Base-by-base conservation (phyloP, 768 basidiomycete genomes). In the Mycena amicta region DNA sequence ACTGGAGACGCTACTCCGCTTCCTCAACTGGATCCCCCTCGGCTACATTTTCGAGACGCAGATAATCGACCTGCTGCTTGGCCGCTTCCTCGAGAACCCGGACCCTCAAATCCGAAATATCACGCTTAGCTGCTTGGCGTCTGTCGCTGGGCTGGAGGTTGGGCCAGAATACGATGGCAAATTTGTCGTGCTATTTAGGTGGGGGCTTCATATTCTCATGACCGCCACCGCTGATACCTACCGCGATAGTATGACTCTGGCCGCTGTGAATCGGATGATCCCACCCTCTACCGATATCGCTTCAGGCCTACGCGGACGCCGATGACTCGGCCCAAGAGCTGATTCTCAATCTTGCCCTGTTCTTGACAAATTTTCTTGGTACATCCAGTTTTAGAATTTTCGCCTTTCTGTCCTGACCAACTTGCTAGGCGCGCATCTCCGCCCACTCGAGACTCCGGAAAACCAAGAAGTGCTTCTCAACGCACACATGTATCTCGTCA, bases 231-330 rank as follows among this genome's bases (percentile, higher is more conserved):
- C n/a, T n/a, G n/a, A n/a, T n/a, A n/a, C n/a, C n/a, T n/a, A n/a
- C n/a, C n/a, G n/a, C n/a, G n/a, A n/a, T n/a, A 90, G 91, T 50
- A 94, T 95, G 86, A 95, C 95, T 71, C 95, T 98, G 94, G 95
- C 95, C 5, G 90, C 93, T 39, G 75, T 97, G 64, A 98, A 98
- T 74, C 88, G 92, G 57, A 97, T 98, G 94, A 88, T 98, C 22
- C 95, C 94, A 26, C 95, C 94, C 11, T 89, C 84, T 61, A 98
- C 95, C 40, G 93, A 98, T 70, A 95, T 99, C 63, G 90, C 93
- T 2, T 85, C n/a, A 88, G 58, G 95, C 93, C 13, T 99, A 97
- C 72, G 82, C 87, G 23, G 89, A 89, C 55, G 90, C 95, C 0
- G 86, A 88, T 50, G 96, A 98, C 69, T 80, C 90, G 8, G 95